A percentile compares a stretch with the other conserved stretches of the same genome.
Evolutionary conservation across 768 basidiomycete species (phyloP).

Genomic region (Psilocybe tampanensis): DNA sequence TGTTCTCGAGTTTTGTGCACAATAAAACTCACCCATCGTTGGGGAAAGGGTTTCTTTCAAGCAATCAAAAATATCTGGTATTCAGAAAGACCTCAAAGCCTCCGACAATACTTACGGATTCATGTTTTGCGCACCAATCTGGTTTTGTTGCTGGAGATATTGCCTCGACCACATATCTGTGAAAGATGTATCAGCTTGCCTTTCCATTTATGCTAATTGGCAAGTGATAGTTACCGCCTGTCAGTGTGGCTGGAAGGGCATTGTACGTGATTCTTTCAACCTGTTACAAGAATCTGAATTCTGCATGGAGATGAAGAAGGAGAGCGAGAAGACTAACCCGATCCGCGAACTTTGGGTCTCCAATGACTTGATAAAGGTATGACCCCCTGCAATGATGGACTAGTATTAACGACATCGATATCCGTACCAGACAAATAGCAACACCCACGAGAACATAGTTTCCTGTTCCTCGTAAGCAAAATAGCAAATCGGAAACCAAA

Average conservation of each 20-base stretch:
- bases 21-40: constrained; percentile 44
- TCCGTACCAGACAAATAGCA: background rate
- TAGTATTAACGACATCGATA: background rate
- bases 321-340: constrained; percentile 31
- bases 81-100: too few species aligned
- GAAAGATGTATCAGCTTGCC: background rate
- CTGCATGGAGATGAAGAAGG: background rate
- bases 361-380: constrained; percentile 57
- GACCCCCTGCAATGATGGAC: constrained; percentile 44
- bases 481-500: too few species aligned
- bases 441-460: constrained; percentile 59
- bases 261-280: constrained; percentile 54
- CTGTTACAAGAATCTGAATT: constrained; percentile 14
- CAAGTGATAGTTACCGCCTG: constrained; percentile 39
- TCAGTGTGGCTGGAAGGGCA: constrained; percentile 49
- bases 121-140: constrained; percentile 59
- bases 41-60: constrained; percentile 51
- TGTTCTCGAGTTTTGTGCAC: background rate
- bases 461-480: constrained; percentile 40
- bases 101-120: constrained; percentile 39
- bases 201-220: background rate
- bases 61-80: too few species aligned
- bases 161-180: constrained; percentile 61
- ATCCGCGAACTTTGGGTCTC: constrained; percentile 53
- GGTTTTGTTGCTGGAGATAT: constrained; percentile 62